These are phyloP conservation scores for Magnolia sinica DNA, from an alignment of 164 flowering plant genomes.

Conservation along the genomic window DNA sequence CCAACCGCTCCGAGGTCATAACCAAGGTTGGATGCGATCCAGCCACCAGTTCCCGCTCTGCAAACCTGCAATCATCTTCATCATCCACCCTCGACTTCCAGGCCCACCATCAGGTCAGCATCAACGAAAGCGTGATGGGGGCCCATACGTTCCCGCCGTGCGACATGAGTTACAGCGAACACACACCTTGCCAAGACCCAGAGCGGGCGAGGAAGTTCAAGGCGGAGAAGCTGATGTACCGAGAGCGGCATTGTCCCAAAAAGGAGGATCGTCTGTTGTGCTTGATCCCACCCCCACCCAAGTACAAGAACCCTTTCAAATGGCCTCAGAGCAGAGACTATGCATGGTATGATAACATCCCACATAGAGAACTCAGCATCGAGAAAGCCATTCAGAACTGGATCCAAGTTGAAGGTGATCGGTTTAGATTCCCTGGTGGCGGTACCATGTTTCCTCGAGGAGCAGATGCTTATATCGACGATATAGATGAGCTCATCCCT, in stretches of 20 bases:
- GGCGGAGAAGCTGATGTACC: slow-evolving; percentile 62
- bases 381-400: slow-evolving; percentile 98
- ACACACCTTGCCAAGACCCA: slow-evolving; percentile 86
- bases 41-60: neutral
- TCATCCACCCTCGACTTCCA: slow-evolving; percentile 53
- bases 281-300: slow-evolving; percentile 86
- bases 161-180: slow-evolving; percentile 65
- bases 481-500: slow-evolving; percentile 69
- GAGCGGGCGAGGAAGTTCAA: slow-evolving; percentile 62
- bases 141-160: slow-evolving; percentile 45
- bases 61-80: slow-evolving; percentile 18
- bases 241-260: slow-evolving; percentile 87
- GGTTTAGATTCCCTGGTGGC: slow-evolving; percentile 90
- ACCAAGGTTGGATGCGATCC: slow-evolving; percentile 33
- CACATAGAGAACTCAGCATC: slow-evolving; percentile 89
- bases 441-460: slow-evolving; percentile 98
- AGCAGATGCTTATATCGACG: slow-evolving; percentile 96
- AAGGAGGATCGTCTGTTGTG: slow-evolving; percentile 65
- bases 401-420: slow-evolving; percentile 94
- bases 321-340: slow-evolving; percentile 98
- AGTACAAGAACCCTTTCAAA: slow-evolving; percentile 85
- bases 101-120: slow-evolving; percentile 58
- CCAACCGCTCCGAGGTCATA: slow-evolving; percentile 34
- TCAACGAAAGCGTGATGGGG: slow-evolving; percentile 29
- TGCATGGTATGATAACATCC: slow-evolving; percentile 95